Percentiles rank a stretch among this genome's conserved stretches.
These are phyloP conservation scores for Phoma sp. DNA, from an alignment of 2,329 filamentous ascomycete genomes.

Conservation along the genomic window DNA sequence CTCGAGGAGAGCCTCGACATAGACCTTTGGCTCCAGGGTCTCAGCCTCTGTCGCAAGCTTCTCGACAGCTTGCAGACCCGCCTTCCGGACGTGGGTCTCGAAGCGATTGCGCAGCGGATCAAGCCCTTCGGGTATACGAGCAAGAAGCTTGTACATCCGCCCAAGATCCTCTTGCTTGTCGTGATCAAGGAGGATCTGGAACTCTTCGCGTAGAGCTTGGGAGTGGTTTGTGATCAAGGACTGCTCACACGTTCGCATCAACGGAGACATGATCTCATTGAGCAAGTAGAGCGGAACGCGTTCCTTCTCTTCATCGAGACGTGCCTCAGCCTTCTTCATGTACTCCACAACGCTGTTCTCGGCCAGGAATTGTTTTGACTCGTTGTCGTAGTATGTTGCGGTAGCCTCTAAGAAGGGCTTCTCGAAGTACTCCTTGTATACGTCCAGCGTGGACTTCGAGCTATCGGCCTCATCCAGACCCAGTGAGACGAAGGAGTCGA, in stretches of 20 bases:
- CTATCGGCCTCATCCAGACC: conserved; percentile 93
- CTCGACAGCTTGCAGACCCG: conserved; percentile 84
- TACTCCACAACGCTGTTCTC: conserved; percentile 99
- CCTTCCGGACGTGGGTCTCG: conserved; percentile 90
- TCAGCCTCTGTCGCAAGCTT: conserved; percentile 91
- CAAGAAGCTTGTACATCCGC: conserved; percentile 92
- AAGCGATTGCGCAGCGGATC: conserved; percentile 88
- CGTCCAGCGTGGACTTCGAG: conserved; percentile 92
- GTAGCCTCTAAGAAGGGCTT: conserved; percentile 89
- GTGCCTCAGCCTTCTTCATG: conserved; percentile 97
- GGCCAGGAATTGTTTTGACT: conserved; percentile 92
- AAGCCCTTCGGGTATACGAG: conserved; percentile 87
- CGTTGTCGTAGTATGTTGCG: conserved; percentile 83
- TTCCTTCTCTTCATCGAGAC: conserved; percentile 91
- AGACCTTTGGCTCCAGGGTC: conserved; percentile 92
- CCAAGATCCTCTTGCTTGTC: conserved; percentile 95
- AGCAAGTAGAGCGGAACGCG: conserved; percentile 92
- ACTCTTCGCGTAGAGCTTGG: conserved; percentile 87
- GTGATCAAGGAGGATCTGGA: conserved; percentile 91
- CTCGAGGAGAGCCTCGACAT: conserved; percentile 92
- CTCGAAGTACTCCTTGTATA: conserved; percentile 93
- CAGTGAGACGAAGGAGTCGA: conserved; percentile 92
- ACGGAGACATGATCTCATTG: conserved; percentile 80
- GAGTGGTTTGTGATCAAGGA: conserved; percentile 91
- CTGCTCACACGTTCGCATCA: conserved; percentile 88